phyloP scores from a whole-genome alignment of 2,329 filamentous ascomycete genomes.

The Emericellopsis atlantica region DNA sequence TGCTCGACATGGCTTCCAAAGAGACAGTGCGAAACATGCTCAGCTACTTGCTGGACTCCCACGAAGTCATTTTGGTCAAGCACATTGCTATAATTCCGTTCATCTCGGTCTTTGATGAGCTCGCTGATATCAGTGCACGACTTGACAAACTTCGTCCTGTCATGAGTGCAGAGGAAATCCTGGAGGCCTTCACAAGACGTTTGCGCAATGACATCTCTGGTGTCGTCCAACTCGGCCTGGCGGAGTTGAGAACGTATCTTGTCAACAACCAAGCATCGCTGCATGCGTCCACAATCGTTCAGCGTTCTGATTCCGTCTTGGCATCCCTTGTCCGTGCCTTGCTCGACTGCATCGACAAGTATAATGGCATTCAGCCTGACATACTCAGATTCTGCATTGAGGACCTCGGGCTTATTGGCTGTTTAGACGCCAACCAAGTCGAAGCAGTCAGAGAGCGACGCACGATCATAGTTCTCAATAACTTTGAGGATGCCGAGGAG shows the following conservation, averaged over 20 bases:
- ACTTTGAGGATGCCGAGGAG: constrained; percentile 69
- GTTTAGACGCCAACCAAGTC: constrained; percentile 79
- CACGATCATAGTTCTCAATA: constrained; percentile 76
- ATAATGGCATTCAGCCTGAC: constrained; percentile 52
- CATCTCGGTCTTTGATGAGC: constrained; percentile 53
- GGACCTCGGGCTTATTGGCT: constrained; percentile 81
- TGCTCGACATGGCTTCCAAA: constrained; percentile 49
- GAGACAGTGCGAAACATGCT: constrained; percentile 50
- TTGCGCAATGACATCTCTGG: constrained; percentile 73
- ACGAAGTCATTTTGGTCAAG: constrained; percentile 47
- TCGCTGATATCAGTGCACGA: constrained; percentile 55
- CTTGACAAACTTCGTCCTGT: constrained; percentile 50
- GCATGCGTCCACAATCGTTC: constrained; percentile 66
- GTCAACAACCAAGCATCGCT: constrained; percentile 62
- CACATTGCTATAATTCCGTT: constrained; percentile 70
- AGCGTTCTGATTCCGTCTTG: constrained; percentile 70
- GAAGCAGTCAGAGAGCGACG: constrained; percentile 67
- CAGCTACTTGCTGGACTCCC: constrained; percentile 48
- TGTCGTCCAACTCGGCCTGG: constrained; percentile 71
- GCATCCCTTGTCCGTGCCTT: constrained; percentile 61
- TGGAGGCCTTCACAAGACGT: constrained; percentile 60
- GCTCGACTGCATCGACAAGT: constrained; percentile 75
- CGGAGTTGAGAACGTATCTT: constrained; percentile 65
- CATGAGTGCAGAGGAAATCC: constrained; percentile 37
- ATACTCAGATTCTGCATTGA: constrained; percentile 66